Conservation (phyloP, 345 rosid species). For the Litchi chinensis region DNA sequence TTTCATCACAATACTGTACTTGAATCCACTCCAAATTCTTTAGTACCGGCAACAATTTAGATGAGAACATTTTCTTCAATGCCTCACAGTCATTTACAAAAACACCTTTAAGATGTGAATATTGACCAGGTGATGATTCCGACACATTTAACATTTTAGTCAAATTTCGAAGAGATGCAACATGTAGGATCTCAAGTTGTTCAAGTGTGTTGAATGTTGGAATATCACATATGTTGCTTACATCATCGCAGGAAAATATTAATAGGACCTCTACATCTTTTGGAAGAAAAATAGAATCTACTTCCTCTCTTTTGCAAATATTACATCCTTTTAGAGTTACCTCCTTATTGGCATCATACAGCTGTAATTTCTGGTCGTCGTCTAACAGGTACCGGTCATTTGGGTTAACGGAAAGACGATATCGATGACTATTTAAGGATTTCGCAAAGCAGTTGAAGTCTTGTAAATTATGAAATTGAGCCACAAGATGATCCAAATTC, state of each 20-base stretch:
- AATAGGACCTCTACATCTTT: background rate
- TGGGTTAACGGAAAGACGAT: background rate
- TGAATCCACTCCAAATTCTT: background rate
- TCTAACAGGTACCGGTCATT: no score
- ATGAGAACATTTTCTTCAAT: constrained; percentile 3
- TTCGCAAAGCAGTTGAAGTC: background rate
- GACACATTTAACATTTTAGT: background rate
- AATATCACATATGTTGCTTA: background rate
- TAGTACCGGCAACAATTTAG: background rate
- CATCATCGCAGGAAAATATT: background rate
- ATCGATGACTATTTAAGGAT: background rate
- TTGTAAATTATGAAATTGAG: background rate
- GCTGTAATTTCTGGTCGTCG: no score
- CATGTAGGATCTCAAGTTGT: background rate
- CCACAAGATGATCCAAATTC: background rate
- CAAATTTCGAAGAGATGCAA: background rate
- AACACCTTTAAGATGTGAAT: background rate
- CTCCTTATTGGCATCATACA: constrained; percentile 18
- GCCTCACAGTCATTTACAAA: background rate
- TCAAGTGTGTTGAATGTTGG: background rate
- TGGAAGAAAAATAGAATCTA: background rate
- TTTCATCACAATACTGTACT: background rate
- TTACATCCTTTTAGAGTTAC: background rate
- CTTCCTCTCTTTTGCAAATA: background rate
- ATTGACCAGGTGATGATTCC: background rate